Evolutionary conservation across 1,284 basidiomycete species (phyloP), one percentile per base, ranked within the genome.

Genomic region (Lentinula novae-zelandiae): DNA sequence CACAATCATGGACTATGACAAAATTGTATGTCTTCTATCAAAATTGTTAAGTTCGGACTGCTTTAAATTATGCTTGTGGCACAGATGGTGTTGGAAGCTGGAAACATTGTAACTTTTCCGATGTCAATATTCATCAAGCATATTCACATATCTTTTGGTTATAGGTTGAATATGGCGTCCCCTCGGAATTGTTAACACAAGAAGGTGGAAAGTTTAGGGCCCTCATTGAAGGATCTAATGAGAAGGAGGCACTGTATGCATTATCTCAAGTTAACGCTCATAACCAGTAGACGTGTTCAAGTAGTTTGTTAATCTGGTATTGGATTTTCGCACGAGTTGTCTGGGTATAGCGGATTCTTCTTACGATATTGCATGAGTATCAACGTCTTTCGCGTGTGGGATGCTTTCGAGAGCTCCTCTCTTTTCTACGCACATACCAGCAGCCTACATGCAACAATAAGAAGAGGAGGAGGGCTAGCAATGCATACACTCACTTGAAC

Each of bases 351-450:
- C 15, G 1, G 36, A 36, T 36, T 36, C 36, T 10, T 10, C 4
- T 36, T 36, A 36, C 36, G 36, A 36, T 36, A 8, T 8, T 44
- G 10, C 5, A 5, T 33, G 22, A 3, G 13, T 33, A 8, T 42
- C 72, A 1, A 82, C 77, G 56, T 82, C 75, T 10, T 56, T 64
- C 56, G 68, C 66, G 10, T 67, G 68, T 2, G 84, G 83, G 62
- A 84, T 78, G 66, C 82, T 84, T 60, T 82, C 82, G 67, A 83
- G 79, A 2, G 83, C 82, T 0, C 83, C 83, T 3, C 69, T 69
- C 60, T 74, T 79, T 69, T 84, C 82, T 4, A 84, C 82, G 61
- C 82, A 85, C 70, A 85, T 79, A 1, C 78, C 82, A 9, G 82
- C 81, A 15, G 83, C 83, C 82, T 84, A 62, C 39, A 53, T 48